Percentiles rank a stretch among this genome's conserved stretches.
Conservation (phyloP, 148 eudicot genomes). For the Vaccinium macrocarpon region DNA sequence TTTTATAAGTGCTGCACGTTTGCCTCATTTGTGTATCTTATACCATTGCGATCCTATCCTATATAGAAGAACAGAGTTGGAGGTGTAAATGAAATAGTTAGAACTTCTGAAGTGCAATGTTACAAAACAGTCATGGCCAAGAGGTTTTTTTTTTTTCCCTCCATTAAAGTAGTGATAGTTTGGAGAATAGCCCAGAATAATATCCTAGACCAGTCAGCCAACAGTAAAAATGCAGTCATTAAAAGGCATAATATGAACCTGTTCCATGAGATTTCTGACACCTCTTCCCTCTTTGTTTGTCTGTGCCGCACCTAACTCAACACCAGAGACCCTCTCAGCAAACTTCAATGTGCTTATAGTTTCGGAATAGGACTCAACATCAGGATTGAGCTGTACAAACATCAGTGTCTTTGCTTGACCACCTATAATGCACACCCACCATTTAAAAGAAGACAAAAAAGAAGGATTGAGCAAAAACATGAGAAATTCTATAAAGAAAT, state of each 20-base stretch:
- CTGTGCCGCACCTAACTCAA: slow-evolving; percentile 36
- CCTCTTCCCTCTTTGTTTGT: slow-evolving; percentile 60
- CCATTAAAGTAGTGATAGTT: neutral
- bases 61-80: neutral
- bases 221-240: neutral
- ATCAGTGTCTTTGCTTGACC: slow-evolving; percentile 46
- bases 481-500: neutral
- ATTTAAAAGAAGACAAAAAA: neutral
- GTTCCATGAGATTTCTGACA: slow-evolving; percentile 90
- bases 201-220: neutral
- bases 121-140: neutral
- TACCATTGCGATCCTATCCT: neutral
- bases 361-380: slow-evolving; percentile 28
- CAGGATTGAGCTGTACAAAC: slow-evolving; percentile 44
- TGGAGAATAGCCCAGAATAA: neutral
- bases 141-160: neutral
- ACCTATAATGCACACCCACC: slow-evolving; percentile 30
- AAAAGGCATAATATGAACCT: slow-evolving; percentile 43
- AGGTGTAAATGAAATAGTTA: neutral
- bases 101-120: too few species aligned
- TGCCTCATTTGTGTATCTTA: neutral
- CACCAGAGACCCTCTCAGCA: slow-evolving; percentile 44
- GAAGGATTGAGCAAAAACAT: neutral
- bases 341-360: slow-evolving; percentile 38
- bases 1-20: neutral